A percentile compares a stretch with the other conserved stretches of the same genome.
Conservation (phyloP, 306 rosid species). For the Quercus parvula region DNA sequence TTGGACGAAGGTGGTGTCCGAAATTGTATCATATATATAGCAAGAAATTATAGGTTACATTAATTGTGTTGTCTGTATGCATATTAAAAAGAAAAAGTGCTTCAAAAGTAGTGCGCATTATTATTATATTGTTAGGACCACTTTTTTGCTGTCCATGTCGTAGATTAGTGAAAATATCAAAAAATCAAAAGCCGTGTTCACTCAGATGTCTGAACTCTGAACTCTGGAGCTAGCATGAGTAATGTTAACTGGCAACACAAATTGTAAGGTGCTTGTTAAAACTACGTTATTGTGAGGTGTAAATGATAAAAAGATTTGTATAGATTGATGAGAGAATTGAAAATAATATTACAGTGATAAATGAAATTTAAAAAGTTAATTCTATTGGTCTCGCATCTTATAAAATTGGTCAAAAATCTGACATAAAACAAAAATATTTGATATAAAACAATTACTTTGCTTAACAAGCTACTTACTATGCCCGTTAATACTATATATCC, state of each 20-base stretch:
- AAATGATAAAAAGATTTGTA: too few species aligned
- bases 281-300: too few species aligned
- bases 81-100: not conserved
- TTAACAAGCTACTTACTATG: too few species aligned
- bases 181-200: not conserved
- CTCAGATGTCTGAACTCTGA: not conserved
- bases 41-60: not conserved
- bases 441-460: too few species aligned
- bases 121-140: not conserved
- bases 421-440: too few species aligned
- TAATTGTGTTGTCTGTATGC: not conserved
- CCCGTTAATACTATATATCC: too few species aligned
- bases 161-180: not conserved
- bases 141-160: not conserved
- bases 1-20: not conserved
- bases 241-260: too few species aligned
- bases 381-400: rapidly evolving
- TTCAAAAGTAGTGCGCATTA: not conserved
- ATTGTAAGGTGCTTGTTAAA: too few species aligned
- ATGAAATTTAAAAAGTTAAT: rapidly evolving
- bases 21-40: not conserved
- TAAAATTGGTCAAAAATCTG: too few species aligned
- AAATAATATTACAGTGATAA: not conserved
- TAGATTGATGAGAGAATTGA: too few species aligned
- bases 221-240: too few species aligned